These are phyloP conservation scores for Porogramme epimiltina DNA, from an alignment of 1,284 basidiomycete genomes.

Conservation along the genomic window DNA sequence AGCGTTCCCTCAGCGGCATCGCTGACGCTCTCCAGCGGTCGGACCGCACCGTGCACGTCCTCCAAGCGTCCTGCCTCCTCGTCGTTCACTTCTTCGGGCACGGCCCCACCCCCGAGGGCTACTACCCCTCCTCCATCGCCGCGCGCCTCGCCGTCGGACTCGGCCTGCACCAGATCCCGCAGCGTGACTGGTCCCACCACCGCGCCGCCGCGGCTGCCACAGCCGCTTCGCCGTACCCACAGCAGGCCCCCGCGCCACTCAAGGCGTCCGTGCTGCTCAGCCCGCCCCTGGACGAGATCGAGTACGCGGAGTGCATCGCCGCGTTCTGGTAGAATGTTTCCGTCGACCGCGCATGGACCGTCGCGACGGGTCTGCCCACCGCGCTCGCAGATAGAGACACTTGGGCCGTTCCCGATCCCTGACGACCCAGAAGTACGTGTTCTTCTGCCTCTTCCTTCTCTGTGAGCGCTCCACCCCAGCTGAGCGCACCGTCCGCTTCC, in stretches of 20 bases:
- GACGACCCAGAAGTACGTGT: constrained; percentile 19
- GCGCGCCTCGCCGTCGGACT: constrained; percentile 55
- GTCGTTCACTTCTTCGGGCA: constrained; percentile 63
- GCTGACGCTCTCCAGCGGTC: constrained; percentile 49
- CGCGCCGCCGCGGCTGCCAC: constrained; percentile 16
- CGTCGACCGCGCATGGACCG: constrained; percentile 60
- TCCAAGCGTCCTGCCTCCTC: constrained; percentile 61
- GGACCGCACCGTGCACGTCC: constrained; percentile 56
- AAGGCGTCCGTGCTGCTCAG: constrained; percentile 36
- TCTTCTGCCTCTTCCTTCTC: too few relatives aligned
- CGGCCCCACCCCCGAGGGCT: constrained; percentile 57
- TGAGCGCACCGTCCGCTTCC: too few relatives aligned
- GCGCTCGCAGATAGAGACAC: constrained; percentile 54
- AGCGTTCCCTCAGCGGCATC: constrained; percentile 51
- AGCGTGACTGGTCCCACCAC: constrained; percentile 30
- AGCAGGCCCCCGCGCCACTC: constrained; percentile 16
- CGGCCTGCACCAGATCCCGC: constrained; percentile 52
- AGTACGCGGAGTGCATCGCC: constrained; percentile 49
- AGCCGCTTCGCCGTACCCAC: background rate
- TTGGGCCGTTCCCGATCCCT: constrained; percentile 45
- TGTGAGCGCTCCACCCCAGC: too few relatives aligned
- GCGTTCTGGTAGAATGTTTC: constrained; percentile 65
- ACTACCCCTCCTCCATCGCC: constrained; percentile 60
- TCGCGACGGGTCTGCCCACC: constrained; percentile 53
- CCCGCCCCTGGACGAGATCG: constrained; percentile 40